Percentiles rank a stretch among this genome's conserved stretches.
Evolutionary conservation across 2,329 filamentous ascomycete genomes (phyloP).

Genomic region (Catunica adiposa): DNA sequence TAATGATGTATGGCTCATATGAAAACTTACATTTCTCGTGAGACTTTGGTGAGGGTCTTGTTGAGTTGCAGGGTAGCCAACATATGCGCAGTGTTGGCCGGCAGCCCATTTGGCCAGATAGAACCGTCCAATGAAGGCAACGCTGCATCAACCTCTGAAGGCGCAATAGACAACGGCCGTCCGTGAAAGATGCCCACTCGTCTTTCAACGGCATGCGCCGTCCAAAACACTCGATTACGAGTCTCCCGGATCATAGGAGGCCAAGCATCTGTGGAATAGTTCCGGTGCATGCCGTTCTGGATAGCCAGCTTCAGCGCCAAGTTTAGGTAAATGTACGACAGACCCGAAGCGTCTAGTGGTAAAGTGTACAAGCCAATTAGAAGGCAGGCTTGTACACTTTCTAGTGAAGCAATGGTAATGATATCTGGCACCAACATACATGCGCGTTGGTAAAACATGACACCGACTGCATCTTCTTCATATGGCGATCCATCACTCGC

Average conservation of each 20-base stretch:
- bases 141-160: slow-evolving; percentile 36
- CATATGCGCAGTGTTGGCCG: slow-evolving; percentile 30
- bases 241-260: slow-evolving; percentile 33
- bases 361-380: slow-evolving; percentile 39
- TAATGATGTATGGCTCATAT: not conserved
- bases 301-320: slow-evolving; percentile 40
- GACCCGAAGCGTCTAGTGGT: slow-evolving; percentile 37
- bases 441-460: slow-evolving; percentile 40
- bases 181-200: slow-evolving; percentile 40
- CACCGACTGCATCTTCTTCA: slow-evolving; percentile 36
- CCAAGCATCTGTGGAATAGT: slow-evolving; percentile 30
- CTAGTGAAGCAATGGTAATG: slow-evolving; percentile 37
- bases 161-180: slow-evolving; percentile 35
- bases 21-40: slow-evolving; percentile 27
- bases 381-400: slow-evolving; percentile 41
- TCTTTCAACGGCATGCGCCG: slow-evolving; percentile 38
- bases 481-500: slow-evolving; percentile 18
- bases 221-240: slow-evolving; percentile 41
- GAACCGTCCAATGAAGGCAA: slow-evolving; percentile 31
- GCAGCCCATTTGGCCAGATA: slow-evolving; percentile 25
- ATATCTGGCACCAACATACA: slow-evolving; percentile 38
- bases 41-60: slow-evolving; percentile 22
- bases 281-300: slow-evolving; percentile 43
- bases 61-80: slow-evolving; percentile 27
- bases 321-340: slow-evolving; percentile 40